Base-by-base conservation (phyloP, 805 yeast species). In the Blastobotrys parvus region DNA sequence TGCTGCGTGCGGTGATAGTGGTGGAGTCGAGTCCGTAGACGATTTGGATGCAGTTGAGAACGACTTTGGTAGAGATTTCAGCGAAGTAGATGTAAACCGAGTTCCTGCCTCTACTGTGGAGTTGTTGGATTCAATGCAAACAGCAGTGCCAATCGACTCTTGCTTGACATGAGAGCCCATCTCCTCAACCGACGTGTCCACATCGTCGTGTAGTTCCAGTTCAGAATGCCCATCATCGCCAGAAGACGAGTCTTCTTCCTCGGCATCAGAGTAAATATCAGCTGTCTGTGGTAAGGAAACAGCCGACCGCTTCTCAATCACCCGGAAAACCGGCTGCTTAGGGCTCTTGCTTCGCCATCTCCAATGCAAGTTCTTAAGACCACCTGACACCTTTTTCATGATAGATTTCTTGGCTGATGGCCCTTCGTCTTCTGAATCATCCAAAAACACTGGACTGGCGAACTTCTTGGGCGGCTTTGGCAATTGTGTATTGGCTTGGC, bases 311-410 rank as follows among this genome's bases (percentile, higher is more conserved):
- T 16, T 32, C 21, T 15, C 19, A 17, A 15, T 20, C 7, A 32
- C 18, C 21, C 11, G 10, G 11, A 32, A 18, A 5, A n/a, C 35
- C 20, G 19, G 21, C 35, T 32, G 19, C 35, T 32, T 17, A 11
- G 29, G 10, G 29, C 18, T 32, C 20, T 6, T 32, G 20, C 20
- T 15, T 30, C 38, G 39, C 20, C 34, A 22, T 15, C 22, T 22
- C 23, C 4, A 6, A 21, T 29, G 18, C 10, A 48, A 19, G 18
- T 31, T 42, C 33, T 32, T 37, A 23, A 44, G 18, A 2, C 51
- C 46, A 16, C 51, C 51, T 10, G 49, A 45, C 3, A 45, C 39
- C 35, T 48, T 45, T 15, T 42, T 17, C n/a, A 45, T 43, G 33
- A 48, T 19, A 8, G 16, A 23, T 23, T 17, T 33, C 22, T 33